Evolutionary conservation across 495 filamentous ascomycete species (phyloP), one percentile per base, ranked within the genome.

Genomic region (Cetradonia linearis): DNA sequence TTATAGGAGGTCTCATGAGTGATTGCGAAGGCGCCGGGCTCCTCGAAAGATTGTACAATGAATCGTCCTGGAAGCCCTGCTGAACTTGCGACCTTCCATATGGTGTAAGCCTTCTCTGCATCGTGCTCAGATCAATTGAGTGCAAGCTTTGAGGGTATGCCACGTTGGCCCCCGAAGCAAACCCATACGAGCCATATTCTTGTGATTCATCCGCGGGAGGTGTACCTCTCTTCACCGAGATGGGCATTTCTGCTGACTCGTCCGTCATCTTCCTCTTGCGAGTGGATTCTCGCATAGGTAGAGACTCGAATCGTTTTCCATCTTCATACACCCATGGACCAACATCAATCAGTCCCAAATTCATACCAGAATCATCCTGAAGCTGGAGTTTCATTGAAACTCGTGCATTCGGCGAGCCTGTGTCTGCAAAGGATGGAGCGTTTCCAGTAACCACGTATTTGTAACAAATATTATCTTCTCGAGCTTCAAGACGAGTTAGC

Each of bases 301-400:
- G 62, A 10, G 74, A 65, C 3, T 70, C 72, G 14, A 69, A 65
- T 7, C 72, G 71, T 16, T 70, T 48, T 18, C 69, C 67, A 44
- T 82, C 78, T 60, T 80, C 77, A 61, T 94, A 98, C 3, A 82
- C 84, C 69, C 94, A 96, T 18, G 77, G 75, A 63, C 89, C 91
- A 36, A 89, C 81, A 58, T 89, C 83, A 16, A 85, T 73, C 13
- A 81, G 78, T 9, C 80, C 77, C 23, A 86, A 68, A 58, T 78
- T 74, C 58, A 81, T 78, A 8, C 86, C 86, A 49, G 79, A 77
- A 28, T 83, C 77, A 47, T 78, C 79, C 60, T 92, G 86, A 67
- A 94, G 79, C 16, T 82, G 71, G 48, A 96, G 76, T 62, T 80
- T 80, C 55, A 97, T 69, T 30, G 88, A 87, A 31, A 96, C 83